Percentiles rank a stretch among this genome's conserved stretches.
phyloP scores from a whole-genome alignment of 2,329 filamentous ascomycete genomes.

The Xylaria sp. region DNA sequence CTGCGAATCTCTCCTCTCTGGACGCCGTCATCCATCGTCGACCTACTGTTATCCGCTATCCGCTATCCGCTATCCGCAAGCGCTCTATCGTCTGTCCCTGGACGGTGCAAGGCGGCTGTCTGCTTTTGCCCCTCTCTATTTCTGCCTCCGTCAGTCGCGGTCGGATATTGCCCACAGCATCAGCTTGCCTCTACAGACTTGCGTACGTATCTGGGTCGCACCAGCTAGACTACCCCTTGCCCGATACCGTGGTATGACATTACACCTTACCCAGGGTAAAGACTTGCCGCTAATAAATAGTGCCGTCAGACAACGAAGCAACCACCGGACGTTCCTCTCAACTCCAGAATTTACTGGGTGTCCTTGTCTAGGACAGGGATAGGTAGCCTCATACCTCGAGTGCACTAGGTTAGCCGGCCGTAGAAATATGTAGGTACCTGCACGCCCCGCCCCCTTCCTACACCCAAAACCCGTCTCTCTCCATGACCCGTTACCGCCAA shows the following conservation, averaged over 20 bases:
- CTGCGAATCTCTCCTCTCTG: not conserved
- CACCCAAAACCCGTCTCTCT: not conserved
- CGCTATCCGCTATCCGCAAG: too few species aligned
- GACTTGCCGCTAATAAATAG: constrained; percentile 20
- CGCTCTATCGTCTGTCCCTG: not conserved
- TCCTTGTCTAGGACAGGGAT: not conserved
- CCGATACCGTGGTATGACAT: not conserved
- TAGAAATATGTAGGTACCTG: not conserved
- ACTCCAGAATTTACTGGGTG: not conserved
- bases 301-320: constrained; percentile 1
- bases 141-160: not conserved
- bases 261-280: constrained; percentile 11
- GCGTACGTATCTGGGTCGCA: too few species aligned
- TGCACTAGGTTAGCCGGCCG: too few species aligned
- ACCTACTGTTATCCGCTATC: not conserved
- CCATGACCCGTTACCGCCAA: not conserved
- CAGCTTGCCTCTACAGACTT: not conserved
- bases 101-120: constrained; percentile 2
- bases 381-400: constrained; percentile 6
- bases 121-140: constrained; percentile 15
- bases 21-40: not conserved
- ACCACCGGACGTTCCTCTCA: not conserved
- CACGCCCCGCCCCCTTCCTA: not conserved
- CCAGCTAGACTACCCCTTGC: not conserved
- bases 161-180: not conserved